A percentile compares a stretch with the other conserved stretches of the same genome.
These are phyloP conservation scores for Candida khao-thaluensis DNA, from an alignment of 805 yeast species.

Conservation along the genomic window DNA sequence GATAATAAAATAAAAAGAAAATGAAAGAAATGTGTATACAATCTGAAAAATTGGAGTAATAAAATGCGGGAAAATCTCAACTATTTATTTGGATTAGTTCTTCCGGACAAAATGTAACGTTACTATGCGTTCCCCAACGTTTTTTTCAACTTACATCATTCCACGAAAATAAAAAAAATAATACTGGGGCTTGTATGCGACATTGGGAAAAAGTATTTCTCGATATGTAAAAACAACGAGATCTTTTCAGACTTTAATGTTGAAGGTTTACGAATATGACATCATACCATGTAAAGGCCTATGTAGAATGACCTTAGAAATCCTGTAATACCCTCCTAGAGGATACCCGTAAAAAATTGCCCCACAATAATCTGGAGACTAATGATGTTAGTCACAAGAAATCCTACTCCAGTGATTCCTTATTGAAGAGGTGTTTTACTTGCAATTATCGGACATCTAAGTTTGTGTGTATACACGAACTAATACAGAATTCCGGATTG, in stretches of 20 bases:
- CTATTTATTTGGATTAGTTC: constrained; percentile 3
- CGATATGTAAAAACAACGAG: too few relatives aligned
- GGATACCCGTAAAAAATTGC: too few relatives aligned
- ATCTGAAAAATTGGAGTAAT: background rate
- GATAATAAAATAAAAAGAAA: background rate
- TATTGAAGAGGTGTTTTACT: background rate
- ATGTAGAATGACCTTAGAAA: too few relatives aligned
- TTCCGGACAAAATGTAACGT: constrained; percentile 11
- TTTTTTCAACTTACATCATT: constrained; percentile 1
- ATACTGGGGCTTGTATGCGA: background rate
- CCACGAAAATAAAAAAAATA: background rate
- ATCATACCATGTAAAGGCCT: too few relatives aligned
- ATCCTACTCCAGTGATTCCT: too few relatives aligned
- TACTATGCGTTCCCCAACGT: constrained; percentile 6
- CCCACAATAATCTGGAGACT: background rate
- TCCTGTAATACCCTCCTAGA: too few relatives aligned
- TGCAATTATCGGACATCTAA: constrained; percentile 1
- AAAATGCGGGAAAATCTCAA: constrained; percentile 5
- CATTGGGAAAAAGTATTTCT: background rate
- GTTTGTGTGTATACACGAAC: background rate
- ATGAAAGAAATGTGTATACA: background rate
- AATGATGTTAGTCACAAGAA: too few relatives aligned
- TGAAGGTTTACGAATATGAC: too few relatives aligned
- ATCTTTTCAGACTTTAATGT: too few relatives aligned
- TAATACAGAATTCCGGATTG: too few relatives aligned